Conservation (phyloP, 306 rosid genomes). For the Malus sylvestris region DNA sequence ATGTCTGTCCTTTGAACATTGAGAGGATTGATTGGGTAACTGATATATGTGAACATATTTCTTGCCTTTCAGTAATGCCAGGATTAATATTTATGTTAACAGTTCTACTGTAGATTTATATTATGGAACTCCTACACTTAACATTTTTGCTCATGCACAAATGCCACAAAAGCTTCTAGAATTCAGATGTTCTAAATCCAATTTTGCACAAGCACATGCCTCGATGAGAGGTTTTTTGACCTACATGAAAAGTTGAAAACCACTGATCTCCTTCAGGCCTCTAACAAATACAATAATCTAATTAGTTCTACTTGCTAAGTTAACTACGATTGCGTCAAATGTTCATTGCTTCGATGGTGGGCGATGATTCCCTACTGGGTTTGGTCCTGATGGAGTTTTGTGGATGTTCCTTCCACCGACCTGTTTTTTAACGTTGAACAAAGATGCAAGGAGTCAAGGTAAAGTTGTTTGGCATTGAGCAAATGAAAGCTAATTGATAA, state of each 20-base stretch:
- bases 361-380: slow-evolving; percentile 71
- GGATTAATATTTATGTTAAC: not conserved
- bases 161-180: slow-evolving; percentile 7
- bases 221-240: slow-evolving; percentile 15
- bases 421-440: slow-evolving; percentile 27
- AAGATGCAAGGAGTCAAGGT: not conserved
- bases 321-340: slow-evolving; percentile 9
- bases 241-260: slow-evolving; percentile 12
- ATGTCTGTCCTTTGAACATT: not conserved
- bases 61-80: not conserved
- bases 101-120: not conserved
- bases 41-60: not conserved
- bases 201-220: slow-evolving; percentile 39
- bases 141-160: not conserved
- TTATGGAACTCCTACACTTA: not conserved
- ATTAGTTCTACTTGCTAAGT: slow-evolving; percentile 16
- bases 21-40: not conserved
- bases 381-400: slow-evolving; percentile 69
- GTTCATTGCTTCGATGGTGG: slow-evolving; percentile 52
- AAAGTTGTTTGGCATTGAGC: not conserved
- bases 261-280: slow-evolving; percentile 1
- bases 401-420: slow-evolving; percentile 38
- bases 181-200: slow-evolving; percentile 26
- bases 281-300: slow-evolving; percentile 16
- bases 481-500: not conserved